Percentiles rank a stretch among this genome's conserved stretches.
phyloP scores from a whole-genome alignment of 1,284 basidiomycete genomes.

The Malassezia dermatis region DNA sequence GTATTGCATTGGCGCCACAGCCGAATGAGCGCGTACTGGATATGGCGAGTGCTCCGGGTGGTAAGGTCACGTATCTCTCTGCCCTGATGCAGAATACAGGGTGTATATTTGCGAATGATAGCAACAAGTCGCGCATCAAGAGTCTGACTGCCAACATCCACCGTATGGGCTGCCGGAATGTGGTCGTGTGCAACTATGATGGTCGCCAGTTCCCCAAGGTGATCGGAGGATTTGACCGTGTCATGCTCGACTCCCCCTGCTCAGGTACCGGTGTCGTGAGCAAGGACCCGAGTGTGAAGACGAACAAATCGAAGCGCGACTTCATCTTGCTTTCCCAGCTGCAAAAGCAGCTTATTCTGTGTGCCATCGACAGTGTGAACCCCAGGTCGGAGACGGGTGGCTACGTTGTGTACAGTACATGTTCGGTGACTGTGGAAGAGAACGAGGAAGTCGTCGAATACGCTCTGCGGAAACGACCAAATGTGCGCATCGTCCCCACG shows the following conservation, averaged over 20 bases:
- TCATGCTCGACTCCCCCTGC: constrained; percentile 92
- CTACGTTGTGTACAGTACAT: constrained; percentile 94
- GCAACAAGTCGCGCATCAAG: constrained; percentile 88
- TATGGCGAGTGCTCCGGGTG: constrained; percentile 97
- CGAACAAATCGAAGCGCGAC: constrained; percentile 94
- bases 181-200: constrained; percentile 93
- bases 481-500: constrained; percentile 84
- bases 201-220: constrained; percentile 98
- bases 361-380: constrained; percentile 90
- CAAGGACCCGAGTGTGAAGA: constrained; percentile 93
- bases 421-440: constrained; percentile 94
- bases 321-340: constrained; percentile 80
- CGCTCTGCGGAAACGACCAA: constrained; percentile 90
- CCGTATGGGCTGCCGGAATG: constrained; percentile 94
- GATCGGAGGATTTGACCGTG: constrained; percentile 94
- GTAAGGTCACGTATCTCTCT: constrained; percentile 68
- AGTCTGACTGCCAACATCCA: constrained; percentile 93
- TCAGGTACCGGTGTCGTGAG: constrained; percentile 96
- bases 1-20: constrained; percentile 85
- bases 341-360: constrained; percentile 95
- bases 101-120: constrained; percentile 93
- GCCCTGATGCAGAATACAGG: constrained; percentile 89
- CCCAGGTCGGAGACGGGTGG: constrained; percentile 82
- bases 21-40: constrained; percentile 89
- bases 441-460: constrained; percentile 98